Percentiles rank a stretch among this genome's conserved stretches.
Conservation (phyloP, 345 rosid species). For the Ricinus communis region DNA sequence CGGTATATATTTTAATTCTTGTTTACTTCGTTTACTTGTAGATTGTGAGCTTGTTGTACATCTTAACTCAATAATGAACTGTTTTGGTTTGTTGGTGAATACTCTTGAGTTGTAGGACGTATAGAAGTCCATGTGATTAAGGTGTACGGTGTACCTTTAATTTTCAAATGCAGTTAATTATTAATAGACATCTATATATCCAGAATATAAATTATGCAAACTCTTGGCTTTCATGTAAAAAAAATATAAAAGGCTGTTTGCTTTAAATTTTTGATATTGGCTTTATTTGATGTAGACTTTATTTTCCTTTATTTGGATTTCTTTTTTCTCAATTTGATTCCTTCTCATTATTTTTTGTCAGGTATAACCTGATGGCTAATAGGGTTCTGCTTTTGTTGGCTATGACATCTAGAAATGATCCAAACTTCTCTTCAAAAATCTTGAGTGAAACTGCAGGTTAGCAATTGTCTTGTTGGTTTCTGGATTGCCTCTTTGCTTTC, state of each 20-base stretch:
- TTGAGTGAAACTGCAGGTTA: conserved; percentile 85
- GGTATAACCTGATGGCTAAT: conserved; percentile 99
- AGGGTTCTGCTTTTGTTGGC: conserved; percentile 90
- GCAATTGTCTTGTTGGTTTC: conserved; percentile 27
- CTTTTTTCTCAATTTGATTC: conserved; percentile 5
- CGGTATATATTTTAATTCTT: conserved; percentile 55
- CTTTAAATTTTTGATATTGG: neutral
- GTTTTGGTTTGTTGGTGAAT: conserved; percentile 6
- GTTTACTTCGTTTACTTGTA: conserved; percentile 14
- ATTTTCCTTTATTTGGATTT: neutral
- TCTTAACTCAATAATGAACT: neutral
- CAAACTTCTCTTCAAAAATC: conserved; percentile 66
- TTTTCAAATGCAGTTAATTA: conserved; percentile 10
- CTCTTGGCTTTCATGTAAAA: conserved; percentile 10
- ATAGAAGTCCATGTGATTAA: neutral
- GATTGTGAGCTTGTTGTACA: conserved; percentile 7
- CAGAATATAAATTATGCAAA: neutral
- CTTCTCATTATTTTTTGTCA: conserved; percentile 27
- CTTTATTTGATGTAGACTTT: neutral
- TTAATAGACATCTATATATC: neutral
- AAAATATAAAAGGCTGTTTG: too few species aligned
- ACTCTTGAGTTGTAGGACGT: neutral
- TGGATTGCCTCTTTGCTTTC: conserved; percentile 6
- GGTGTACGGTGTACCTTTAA: conserved; percentile 20
- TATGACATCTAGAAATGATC: conserved; percentile 75